Evolutionary conservation across 441 rosid species (phyloP).

Genomic region (Euphorbia schlechtendalii): DNA sequence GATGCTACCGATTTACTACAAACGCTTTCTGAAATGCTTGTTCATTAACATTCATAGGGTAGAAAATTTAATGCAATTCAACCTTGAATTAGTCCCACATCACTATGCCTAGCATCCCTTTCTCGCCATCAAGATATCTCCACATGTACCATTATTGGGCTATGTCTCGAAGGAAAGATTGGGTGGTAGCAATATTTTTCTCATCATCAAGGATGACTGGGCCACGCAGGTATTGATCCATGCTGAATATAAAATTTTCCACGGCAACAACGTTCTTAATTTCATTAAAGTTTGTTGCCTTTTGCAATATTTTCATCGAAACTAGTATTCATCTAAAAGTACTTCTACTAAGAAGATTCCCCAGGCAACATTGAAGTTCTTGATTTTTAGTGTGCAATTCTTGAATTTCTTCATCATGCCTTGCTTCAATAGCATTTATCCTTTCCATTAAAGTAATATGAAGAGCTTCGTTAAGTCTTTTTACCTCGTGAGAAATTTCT

Average conservation of each 20-base stretch:
- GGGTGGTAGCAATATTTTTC: background rate
- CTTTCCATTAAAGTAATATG: too few species aligned
- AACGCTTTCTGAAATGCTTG: background rate
- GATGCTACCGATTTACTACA: background rate
- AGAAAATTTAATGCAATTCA: background rate
- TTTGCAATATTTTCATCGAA: background rate
- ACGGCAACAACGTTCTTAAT: background rate
- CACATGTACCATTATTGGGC: background rate
- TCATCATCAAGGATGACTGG: background rate
- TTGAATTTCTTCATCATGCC: background rate
- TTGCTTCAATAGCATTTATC: too few species aligned
- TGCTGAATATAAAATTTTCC: background rate
- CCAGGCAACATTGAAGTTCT: background rate
- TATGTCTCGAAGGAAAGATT: background rate
- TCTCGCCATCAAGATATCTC: background rate
- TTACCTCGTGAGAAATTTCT: too few species aligned
- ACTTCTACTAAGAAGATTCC: background rate
- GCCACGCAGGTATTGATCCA: background rate
- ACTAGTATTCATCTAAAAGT: background rate
- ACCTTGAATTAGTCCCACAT: background rate
- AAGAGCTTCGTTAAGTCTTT: too few species aligned
- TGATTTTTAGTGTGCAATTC: background rate
- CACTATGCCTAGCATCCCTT: background rate
- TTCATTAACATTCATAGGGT: background rate
- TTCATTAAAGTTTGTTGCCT: background rate